Evolutionary conservation across 139 green algal genomes (phyloP).

Genomic region (Micractinium sp.): DNA sequence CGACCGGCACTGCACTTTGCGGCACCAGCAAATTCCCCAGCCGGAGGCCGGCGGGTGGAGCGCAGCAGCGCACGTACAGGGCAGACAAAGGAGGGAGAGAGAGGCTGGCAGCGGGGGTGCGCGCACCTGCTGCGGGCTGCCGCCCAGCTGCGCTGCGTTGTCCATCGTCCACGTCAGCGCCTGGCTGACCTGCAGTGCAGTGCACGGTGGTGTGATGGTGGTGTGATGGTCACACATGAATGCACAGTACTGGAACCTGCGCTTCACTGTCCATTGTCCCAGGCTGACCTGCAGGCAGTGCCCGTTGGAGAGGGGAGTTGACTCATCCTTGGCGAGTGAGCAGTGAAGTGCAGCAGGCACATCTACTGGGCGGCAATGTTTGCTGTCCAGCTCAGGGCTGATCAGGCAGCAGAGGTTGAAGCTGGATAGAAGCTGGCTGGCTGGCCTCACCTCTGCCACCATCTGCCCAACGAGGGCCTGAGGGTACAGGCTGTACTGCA

Average conservation of each 20-base stretch:
- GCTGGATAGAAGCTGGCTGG: background rate
- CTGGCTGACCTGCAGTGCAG: slow-evolving; percentile 54
- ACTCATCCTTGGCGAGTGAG: too few species aligned
- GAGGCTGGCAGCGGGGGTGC: background rate
- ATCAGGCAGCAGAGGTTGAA: background rate
- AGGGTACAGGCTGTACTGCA: slow-evolving; percentile 74
- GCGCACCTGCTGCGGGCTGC: slow-evolving; percentile 38
- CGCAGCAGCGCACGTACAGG: background rate
- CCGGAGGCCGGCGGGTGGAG: background rate
- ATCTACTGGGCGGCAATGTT: too few species aligned
- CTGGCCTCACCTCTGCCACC: slow-evolving; percentile 45
- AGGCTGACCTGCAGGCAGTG: too few species aligned
- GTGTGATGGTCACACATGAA: too few species aligned
- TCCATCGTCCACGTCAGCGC: slow-evolving; percentile 74
- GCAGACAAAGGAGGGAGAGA: background rate
- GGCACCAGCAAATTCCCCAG: too few species aligned
- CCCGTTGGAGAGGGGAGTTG: too few species aligned
- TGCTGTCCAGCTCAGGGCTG: too few species aligned
- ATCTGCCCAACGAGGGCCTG: slow-evolving; percentile 60
- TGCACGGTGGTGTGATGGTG: background rate
- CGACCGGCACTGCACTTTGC: background rate
- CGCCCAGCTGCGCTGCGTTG: slow-evolving; percentile 56
- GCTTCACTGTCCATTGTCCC: too few species aligned
- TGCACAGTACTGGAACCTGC: too few species aligned
- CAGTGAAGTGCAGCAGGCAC: too few species aligned